phyloP scores from a whole-genome alignment of 768 basidiomycete species.

The Holtermanniella nyarrowii region DNA sequence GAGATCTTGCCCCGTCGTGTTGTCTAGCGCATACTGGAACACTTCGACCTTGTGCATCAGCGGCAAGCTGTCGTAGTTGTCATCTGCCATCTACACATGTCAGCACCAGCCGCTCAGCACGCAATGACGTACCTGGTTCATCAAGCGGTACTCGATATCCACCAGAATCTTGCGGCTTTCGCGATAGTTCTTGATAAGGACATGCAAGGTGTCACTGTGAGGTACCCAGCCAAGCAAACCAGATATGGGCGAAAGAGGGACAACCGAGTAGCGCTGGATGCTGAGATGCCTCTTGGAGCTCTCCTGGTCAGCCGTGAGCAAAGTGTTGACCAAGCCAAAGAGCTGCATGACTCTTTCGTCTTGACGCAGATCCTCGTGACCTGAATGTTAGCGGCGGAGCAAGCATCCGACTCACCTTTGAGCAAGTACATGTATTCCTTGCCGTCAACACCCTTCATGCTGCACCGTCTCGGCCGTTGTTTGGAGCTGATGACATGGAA shows the following conservation, averaged over 20 bases:
- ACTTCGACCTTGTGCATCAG: slow-evolving; percentile 97
- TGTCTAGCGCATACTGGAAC: slow-evolving; percentile 95
- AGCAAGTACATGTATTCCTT: slow-evolving; percentile 82
- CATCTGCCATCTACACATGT: slow-evolving; percentile 78
- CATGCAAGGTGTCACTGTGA: slow-evolving; percentile 89
- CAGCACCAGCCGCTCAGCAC: neutral
- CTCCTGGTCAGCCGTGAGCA: slow-evolving; percentile 82
- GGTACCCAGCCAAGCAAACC: slow-evolving; percentile 92
- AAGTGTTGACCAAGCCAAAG: slow-evolving; percentile 90
- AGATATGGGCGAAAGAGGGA: slow-evolving; percentile 88
- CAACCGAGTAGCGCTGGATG: slow-evolving; percentile 85
- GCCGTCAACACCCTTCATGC: slow-evolving; percentile 79
- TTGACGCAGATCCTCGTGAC: slow-evolving; percentile 96
- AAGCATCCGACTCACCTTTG: slow-evolving; percentile 61
- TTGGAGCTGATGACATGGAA: slow-evolving; percentile 91
- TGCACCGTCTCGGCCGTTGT: slow-evolving; percentile 83
- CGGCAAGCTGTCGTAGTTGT: slow-evolving; percentile 79
- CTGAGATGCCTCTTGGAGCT: slow-evolving; percentile 93
- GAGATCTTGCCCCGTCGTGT: slow-evolving; percentile 94
- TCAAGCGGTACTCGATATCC: slow-evolving; percentile 96
- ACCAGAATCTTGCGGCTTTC: slow-evolving; percentile 92
- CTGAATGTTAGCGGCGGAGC: slow-evolving; percentile 43
- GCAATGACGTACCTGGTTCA: slow-evolving; percentile 65
- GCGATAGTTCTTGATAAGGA: slow-evolving; percentile 89
- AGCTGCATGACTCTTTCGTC: slow-evolving; percentile 99